Base-by-base conservation (phyloP, 225 moss, liverwort and hornwort genomes). In the Polytrichum commune region DNA sequence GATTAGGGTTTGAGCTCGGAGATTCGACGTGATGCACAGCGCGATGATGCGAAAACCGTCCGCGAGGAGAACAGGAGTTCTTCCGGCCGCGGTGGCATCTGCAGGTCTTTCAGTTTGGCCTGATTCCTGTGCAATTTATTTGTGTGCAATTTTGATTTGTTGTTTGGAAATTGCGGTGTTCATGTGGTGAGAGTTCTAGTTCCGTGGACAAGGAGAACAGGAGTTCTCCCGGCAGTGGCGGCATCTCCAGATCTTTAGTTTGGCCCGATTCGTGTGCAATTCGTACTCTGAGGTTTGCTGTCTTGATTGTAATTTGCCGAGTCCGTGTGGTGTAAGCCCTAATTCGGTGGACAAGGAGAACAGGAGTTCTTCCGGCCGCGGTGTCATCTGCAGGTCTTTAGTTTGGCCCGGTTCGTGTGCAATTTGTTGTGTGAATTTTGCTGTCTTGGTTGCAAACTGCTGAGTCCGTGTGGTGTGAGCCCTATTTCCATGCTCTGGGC, bases 281-380 rank as follows among this genome's bases (percentile, higher is more conserved):
- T 68, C 46, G 60, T 65, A 62, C 55, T 27, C 22, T 55, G 68
- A 20, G 56, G 77, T 72, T 63, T 68, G 20, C n/a, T 75, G 20
- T 54, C 54, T 24, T 26, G 19, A 19, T 54, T 18, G 7, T 0
- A 26, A 27, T 26, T 19, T 29, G 19, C 68, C 19, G 16, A 33
- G n/a, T 33, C 24, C n/a, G 18, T 18, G 22, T 30, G 65, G 30
- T 65, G 33, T 19, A 6, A 30, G 16, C 22, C 20, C 18, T 65
- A 24, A 53, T 18, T 67, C 33, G 9, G 65, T 66, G 32, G 13
- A 32, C 18, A 35, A 5, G 29, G 66, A 85, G 77, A 76, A 83
- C 86, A 76, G 83, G 85, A 79, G 86, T 81, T 70, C 82, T 87
- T 57, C 90, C 88, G 70, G 85, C 89, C 83, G 85, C 87, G 80